Base-by-base conservation (phyloP, 2,329 filamentous ascomycete species). In the Trichoderma cornu-damae region DNA sequence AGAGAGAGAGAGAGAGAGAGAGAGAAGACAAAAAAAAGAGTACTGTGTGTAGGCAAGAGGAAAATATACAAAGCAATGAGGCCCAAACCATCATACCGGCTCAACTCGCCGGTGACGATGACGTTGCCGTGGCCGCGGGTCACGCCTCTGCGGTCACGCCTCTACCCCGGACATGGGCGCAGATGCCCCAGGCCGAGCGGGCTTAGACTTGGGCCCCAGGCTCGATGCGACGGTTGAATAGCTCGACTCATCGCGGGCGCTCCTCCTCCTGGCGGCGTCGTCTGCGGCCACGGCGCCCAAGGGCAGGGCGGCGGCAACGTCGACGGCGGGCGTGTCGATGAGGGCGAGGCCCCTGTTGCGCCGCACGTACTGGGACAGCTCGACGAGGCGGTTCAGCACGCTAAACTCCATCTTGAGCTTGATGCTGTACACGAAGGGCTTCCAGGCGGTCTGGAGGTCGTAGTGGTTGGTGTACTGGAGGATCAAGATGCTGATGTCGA, bases 401-500 rank as follows among this genome's bases (percentile, higher is more conserved):
- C 65, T 64, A 48, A 70, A 69, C 44, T 71, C 70, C 52, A 70
- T 61, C 58, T 71, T 72, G 22, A 72, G 60, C 60, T 71, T 72
- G 20, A 70, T 61, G 59, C 67, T 67, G 59, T 71, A 70, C n/a
- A 67, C 65, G 16, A 70, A 54, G 1, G 63, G 63, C 58, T 70
- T 70, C 66, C 66, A 70, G 22, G 66, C 63, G 1, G 68, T 70
- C 60, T 70, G 69, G 3, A 70, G n/a, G 20, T 66, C 61, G 59
- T 68, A 70, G 7, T 64, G 59, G 11, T 66, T 60, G 2, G 65
- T 46, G 56, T 64, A 70, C 58, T 71, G 65, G 35, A 71, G 61
- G 16, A 40, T 63, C 14, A 71, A 42, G 24, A 71, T 65, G 22
- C 71, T 63, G 20, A 75, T 48, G 58, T 78, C 74, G 63, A 78